Evolutionary conservation across 192 early-diverging fungal genomes (phyloP).

Genomic region (Backusella liffmaniae): DNA sequence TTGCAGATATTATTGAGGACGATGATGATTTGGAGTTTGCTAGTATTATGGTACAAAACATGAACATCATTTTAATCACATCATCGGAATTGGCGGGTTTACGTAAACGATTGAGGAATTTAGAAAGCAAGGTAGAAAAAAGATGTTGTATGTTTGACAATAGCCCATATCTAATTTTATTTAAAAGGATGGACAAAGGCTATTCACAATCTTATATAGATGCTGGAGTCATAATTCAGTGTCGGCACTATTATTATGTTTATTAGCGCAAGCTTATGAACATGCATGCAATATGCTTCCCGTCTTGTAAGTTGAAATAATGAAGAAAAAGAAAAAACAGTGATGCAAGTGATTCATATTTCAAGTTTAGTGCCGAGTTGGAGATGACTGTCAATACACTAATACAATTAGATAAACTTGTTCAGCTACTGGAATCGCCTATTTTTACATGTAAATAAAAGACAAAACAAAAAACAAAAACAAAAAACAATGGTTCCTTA

Average conservation of each 20-base stretch:
- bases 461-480: neutral
- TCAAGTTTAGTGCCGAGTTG: conserved; percentile 63
- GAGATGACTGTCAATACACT: conserved; percentile 93
- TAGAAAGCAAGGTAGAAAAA: conserved; percentile 58
- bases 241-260: conserved; percentile 87
- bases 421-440: conserved; percentile 95
- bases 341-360: neutral
- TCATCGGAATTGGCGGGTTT: conserved; percentile 88
- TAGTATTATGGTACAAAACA: conserved; percentile 94
- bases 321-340: neutral
- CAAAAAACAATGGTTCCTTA: neutral
- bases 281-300: conserved; percentile 78
- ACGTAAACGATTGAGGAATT: conserved; percentile 72
- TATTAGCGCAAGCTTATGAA: conserved; percentile 95
- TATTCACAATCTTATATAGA: conserved; percentile 86
- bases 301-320: conserved; percentile 60
- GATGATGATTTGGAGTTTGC: conserved; percentile 96
- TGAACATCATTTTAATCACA: conserved; percentile 96
- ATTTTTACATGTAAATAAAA: conserved; percentile 94
- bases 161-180: too few relatives aligned
- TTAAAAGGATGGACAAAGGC: conserved; percentile 66
- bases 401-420: conserved; percentile 97
- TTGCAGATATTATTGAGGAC: conserved; percentile 84
- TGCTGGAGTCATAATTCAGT: conserved; percentile 98
- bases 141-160: neutral